Evolutionary conservation across 108 stramenopile species (phyloP), one percentile per base, ranked within the genome.

Genomic region (Epithemia pelagica): DNA sequence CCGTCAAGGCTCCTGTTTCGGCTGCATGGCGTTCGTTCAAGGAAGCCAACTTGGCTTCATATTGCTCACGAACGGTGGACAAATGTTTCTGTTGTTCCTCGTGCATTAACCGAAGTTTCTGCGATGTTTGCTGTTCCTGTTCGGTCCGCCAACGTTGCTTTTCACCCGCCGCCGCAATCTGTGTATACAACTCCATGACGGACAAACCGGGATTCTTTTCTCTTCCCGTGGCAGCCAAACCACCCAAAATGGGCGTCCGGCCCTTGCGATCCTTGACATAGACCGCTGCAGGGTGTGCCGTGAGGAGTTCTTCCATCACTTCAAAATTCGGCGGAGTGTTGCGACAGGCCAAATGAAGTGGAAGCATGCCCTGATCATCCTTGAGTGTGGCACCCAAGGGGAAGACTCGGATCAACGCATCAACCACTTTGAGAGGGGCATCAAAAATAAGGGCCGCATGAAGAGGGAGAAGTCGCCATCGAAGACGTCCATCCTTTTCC

Each of bases 381-480:
- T 82, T 70, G 19, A 86, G 67, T 29, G 79, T 76, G 8, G 87
- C 83, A 22, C 82, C 90, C 30, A 78, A 68, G 1, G 90, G 77
- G 67, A 73, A 91, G 28, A 82, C 86, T 23, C 29, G 37, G 21
- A 94, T 69, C 22, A 94, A 70, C 0, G 87, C 77, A 30, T 76
- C 64, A 32, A 94, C 70, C 25, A 88, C 75, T 22, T 69, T 51
- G 53, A 79, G 82, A 2, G 93, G 88, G n/a, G 93, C 93, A 59
- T 85, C 78, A 70, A 94, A 91, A 66, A 94, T 87, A 55, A 94
- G 77, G 55, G 93, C 88, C 15, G 88, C 88, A 69, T 94, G 93
- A 51, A 94, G 65, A 15, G 93, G 93, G 19, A 94, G 69, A 21
- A 94, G 77, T 28, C 93, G 82, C 93, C 93, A 94, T 5, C 87